Evolutionary conservation across 805 yeast species (phyloP), one percentile per base, ranked within the genome.

Genomic region (Millerago galiae): DNA sequence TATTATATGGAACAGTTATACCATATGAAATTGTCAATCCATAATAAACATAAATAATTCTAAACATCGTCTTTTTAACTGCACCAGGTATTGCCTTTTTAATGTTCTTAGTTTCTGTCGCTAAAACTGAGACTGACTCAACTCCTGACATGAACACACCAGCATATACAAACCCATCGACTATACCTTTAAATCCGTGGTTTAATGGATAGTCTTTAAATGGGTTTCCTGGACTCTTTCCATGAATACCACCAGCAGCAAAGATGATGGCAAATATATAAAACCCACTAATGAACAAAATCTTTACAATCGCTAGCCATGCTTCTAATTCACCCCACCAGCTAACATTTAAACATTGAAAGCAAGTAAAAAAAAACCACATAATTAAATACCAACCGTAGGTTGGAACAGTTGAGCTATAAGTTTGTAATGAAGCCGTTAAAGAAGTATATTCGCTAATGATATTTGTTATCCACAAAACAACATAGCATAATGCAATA

Each of bases 71-170:
- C 53, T 77, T 79, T 54, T 71, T 77, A 51, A 80, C 77, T 29
- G 90, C 88, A 40, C 72, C 69, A 41, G 90, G 89, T 41, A 83
- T 81, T 27, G 85, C 63, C 53, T 77, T 81, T 60, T 81, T 70
- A 41, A 89, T 87, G 58, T 79, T 79, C 29, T 72, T 70, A 30
- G 83, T 71, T 64, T 83, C 93, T 56, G 88, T 85, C 14, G 85
- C 83, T n/a, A 85, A 70, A 34, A 83, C 70, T 56, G 87, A 87
- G 26, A 81, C 79, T 59, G 81, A 71, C 60, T 83, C 93, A 43
- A 83, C 79, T 60, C 90, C 90, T 60, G 82, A 88, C 60, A 75
- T 81, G 29, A 87, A 82, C 62, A 81, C 81, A 27, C 84, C 83
- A 18, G 90, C 86, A 45, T 75, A 75, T 48, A 83, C 74, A 51